A percentile compares a stretch with the other conserved stretches of the same genome.
Evolutionary conservation across 225 moss, liverwort and hornwort genomes (phyloP).

Genomic region (Rhytidiadelphus loreus): DNA sequence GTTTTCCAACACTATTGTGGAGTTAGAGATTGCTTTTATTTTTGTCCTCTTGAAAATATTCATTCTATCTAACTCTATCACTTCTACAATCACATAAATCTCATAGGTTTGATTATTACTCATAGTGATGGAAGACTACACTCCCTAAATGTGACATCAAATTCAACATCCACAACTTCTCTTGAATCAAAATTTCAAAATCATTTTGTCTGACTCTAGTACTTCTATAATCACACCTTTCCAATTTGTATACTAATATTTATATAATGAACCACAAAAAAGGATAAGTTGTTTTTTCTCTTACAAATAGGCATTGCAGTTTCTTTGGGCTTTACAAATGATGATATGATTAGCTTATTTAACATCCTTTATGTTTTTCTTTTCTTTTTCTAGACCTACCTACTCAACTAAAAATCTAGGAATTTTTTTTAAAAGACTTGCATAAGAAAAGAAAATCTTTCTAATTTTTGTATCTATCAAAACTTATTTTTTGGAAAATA

Average conservation of each 20-base stretch:
- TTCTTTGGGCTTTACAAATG: not conserved
- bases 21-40: not conserved
- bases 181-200: not conserved
- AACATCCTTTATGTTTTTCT: not conserved
- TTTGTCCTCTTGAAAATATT: no score
- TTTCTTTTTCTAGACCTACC: not conserved
- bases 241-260: not conserved
- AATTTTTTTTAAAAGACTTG: not conserved
- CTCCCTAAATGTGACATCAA: not conserved
- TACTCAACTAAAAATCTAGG: not conserved
- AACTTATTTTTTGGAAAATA: not conserved
- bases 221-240: not conserved
- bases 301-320: not conserved
- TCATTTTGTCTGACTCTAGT: accelerated
- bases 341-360: not conserved
- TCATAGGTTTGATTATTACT: no score
- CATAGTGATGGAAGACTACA: not conserved
- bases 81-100: no score
- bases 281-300: no score
- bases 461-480: not conserved
- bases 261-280: no score
- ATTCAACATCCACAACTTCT: not conserved
- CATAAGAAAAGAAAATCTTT: accelerated
- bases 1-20: no score
- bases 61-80: no score